A percentile compares a stretch with the other conserved stretches of the same genome.
Evolutionary conservation across 495 filamentous ascomycete genomes (phyloP).

Genomic region (Stereocaulon alpinum): DNA sequence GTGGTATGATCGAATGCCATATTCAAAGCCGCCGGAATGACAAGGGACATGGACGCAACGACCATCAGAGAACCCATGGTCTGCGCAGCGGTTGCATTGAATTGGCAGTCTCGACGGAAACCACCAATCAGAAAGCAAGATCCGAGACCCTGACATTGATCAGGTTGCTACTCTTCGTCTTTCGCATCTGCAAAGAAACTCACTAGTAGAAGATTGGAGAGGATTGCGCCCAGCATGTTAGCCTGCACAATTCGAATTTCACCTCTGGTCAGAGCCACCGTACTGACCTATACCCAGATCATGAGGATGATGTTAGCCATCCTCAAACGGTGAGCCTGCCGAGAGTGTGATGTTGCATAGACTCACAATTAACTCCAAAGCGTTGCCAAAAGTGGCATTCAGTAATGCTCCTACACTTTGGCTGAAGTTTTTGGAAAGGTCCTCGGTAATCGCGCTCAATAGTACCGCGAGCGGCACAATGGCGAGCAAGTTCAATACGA

Average conservation of each 20-base stretch:
- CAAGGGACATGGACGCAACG: conserved; percentile 4
- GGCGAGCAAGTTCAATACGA: conserved; percentile 72
- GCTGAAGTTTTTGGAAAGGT: conserved; percentile 62
- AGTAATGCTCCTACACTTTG: conserved; percentile 72
- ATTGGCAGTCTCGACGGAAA: conserved; percentile 36
- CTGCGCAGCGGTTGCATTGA: not conserved
- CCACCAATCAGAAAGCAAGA: conserved; percentile 85
- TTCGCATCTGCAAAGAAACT: not conserved
- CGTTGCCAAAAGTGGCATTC: conserved; percentile 84
- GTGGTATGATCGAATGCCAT: conserved; percentile 6
- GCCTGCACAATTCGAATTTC: conserved; percentile 87
- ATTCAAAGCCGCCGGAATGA: not conserved
- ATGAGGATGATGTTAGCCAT: not conserved
- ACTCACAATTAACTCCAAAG: conserved; percentile 63
- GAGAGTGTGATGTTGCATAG: conserved; percentile 31
- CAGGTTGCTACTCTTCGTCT: not conserved
- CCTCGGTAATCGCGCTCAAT: conserved; percentile 68
- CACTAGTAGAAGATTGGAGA: conserved; percentile 78
- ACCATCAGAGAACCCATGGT: conserved; percentile 4
- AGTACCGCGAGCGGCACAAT: conserved; percentile 77
- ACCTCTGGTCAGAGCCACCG: conserved; percentile 54
- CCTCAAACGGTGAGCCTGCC: not conserved
- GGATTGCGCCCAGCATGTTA: conserved; percentile 78
- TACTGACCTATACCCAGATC: not conserved
- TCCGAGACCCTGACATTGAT: conserved; percentile 40